Conservation (phyloP, 257 asterid species). For the Solanum etuberosum region DNA sequence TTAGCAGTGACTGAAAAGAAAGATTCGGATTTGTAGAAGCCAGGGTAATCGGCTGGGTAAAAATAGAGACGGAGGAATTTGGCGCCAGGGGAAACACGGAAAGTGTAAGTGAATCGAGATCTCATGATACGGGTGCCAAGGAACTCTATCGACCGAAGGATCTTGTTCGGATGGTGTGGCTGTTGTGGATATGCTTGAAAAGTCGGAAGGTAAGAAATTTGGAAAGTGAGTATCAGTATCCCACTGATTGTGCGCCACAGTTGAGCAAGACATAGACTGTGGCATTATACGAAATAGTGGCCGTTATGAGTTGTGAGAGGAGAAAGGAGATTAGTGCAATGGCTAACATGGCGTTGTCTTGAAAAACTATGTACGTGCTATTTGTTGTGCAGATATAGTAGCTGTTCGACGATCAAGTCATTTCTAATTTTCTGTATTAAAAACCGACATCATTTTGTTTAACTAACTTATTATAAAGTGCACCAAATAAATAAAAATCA, state of each 20-base stretch:
- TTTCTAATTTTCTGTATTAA: no score
- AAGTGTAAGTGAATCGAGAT: constrained; percentile 25
- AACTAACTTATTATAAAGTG: no score
- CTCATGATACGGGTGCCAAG: constrained; percentile 32
- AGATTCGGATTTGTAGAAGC: background rate
- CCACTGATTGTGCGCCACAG: constrained; percentile 44
- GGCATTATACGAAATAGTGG: constrained; percentile 7
- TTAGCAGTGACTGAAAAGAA: constrained; percentile 32
- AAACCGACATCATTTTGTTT: no score
- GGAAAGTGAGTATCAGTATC: constrained; percentile 15
- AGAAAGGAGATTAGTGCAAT: constrained; percentile 2
- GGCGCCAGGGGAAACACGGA: constrained; percentile 28
- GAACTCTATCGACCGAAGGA: constrained; percentile 7
- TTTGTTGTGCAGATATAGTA: background rate
- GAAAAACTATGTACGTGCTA: no score
- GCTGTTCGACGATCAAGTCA: background rate
- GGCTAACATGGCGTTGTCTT: background rate
- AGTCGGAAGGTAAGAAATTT: constrained; percentile 13
- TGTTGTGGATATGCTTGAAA: constrained; percentile 9
- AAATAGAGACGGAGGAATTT: constrained; percentile 57
- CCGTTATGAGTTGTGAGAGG: background rate
- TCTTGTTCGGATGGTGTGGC: background rate
- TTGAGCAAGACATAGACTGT: constrained; percentile 29
- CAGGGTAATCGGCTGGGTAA: constrained; percentile 22
- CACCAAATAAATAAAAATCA: no score